Evolutionary conservation across 768 basidiomycete genomes (phyloP), one percentile per base, ranked within the genome.

Genomic region (Basidioascus undulatus): DNA sequence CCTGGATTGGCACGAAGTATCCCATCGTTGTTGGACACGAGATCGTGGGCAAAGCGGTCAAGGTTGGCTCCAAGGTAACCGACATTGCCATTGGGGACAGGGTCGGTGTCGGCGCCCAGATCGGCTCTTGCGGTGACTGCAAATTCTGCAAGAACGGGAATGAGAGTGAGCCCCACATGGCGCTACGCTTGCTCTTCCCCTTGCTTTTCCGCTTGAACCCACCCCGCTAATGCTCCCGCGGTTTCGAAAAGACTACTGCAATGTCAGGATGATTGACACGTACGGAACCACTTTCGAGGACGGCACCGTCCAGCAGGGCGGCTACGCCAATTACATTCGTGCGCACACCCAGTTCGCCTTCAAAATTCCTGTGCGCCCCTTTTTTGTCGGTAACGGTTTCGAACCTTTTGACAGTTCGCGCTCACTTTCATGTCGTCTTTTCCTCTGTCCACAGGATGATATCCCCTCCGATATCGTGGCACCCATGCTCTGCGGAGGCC

Each of bases 401-500:
- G 28, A 9, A n/a, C 15, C 9, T 30, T 30, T 15, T 30, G 10
- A 30, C 10, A 15, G 15, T 30, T 9, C 10, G 15, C 28, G 28
- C 28, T 30, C 28, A 30, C 28, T 15, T 15, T 30, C 15, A 9
- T 9, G 9, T 9, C 28, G 28, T 30, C 28, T 15, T 15, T n/a
- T 30, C 28, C 9, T 30, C 28, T 30, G 10, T 30, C 16, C n/a
- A 10, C 26, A 37, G 21, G 61, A 70, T 8, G 57, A 51, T 11
- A 53, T 76, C 20, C 56, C 64, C 24, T 61, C 67, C 6, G 64
- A 65, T 40, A 46, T 69, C 35, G 71, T 69, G 4, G 71, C 71
- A 2, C 70, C 72, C 6, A 66, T 76, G 66, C 54, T 74, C 35
- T 76, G 71, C 50, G 74, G 62, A 6, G 72, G 72, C 23, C 52